Evolutionary conservation across 1,139 yeast genomes (phyloP).

Genomic region (Yamadazyma pseudoaaseri): DNA sequence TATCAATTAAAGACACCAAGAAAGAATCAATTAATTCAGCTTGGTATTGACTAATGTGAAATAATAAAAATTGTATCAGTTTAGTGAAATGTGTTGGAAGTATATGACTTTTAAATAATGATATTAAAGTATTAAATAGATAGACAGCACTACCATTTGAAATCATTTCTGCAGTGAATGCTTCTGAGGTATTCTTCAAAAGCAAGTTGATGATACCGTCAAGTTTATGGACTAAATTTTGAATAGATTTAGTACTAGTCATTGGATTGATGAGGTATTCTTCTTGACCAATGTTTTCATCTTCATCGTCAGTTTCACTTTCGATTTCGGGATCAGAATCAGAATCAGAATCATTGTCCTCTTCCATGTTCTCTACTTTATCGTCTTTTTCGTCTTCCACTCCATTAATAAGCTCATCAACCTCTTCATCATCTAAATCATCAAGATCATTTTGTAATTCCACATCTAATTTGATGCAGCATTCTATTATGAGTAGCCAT

Average conservation of each 20-base stretch:
- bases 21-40: constrained; percentile 84
- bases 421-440: constrained; percentile 75
- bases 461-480: constrained; percentile 85
- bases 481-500: constrained; percentile 81
- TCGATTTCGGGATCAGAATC: constrained; percentile 50
- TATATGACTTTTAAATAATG: constrained; percentile 77
- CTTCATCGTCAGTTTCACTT: constrained; percentile 38
- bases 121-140: constrained; percentile 72
- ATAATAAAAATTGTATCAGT: constrained; percentile 81
- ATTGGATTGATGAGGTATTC: constrained; percentile 36
- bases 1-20: constrained; percentile 77
- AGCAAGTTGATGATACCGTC: constrained; percentile 64
- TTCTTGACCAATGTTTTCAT: constrained; percentile 25
- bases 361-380: constrained; percentile 31
- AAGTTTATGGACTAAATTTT: constrained; percentile 60
- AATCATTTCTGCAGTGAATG: constrained; percentile 52
- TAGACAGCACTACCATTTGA: constrained; percentile 65
- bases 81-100: constrained; percentile 92
- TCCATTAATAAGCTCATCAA: constrained; percentile 59
- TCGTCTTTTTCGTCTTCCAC: constrained; percentile 34
- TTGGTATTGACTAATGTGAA: constrained; percentile 79
- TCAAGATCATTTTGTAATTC: constrained; percentile 88
- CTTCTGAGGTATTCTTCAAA: constrained; percentile 47
- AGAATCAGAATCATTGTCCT: constrained; percentile 28
- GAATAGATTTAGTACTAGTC: constrained; percentile 53